A percentile compares a stretch with the other conserved stretches of the same genome.
Evolutionary conservation across 495 filamentous ascomycete species (phyloP).

Genomic region (Annulohypoxylon nitens): DNA sequence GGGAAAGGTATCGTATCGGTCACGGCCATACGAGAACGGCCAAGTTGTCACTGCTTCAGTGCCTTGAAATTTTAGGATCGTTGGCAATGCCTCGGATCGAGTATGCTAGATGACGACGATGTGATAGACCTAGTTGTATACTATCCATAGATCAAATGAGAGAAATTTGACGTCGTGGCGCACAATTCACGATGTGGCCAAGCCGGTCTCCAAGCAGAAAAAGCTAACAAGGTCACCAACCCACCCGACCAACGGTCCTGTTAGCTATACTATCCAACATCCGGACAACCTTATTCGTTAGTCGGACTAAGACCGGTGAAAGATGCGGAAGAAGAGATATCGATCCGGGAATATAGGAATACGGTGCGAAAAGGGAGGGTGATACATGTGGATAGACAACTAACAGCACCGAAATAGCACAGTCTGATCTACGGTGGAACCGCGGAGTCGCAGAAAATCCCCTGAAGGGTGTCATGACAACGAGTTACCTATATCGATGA

Average conservation of each 20-base stretch:
- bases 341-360: background rate
- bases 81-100: slow-evolving; percentile 25
- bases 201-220: background rate
- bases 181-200: slow-evolving; percentile 29
- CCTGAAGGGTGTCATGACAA: slow-evolving; percentile 23
- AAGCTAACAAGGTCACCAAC: slow-evolving; percentile 19
- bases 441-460: slow-evolving; percentile 5
- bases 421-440: slow-evolving; percentile 14
- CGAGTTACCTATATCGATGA: slow-evolving; percentile 29
- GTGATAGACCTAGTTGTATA: slow-evolving; percentile 16
- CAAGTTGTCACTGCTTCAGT: slow-evolving; percentile 36
- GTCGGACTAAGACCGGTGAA: slow-evolving; percentile 31
- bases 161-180: slow-evolving; percentile 27
- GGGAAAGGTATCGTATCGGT: slow-evolving; percentile 41
- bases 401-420: slow-evolving; percentile 13
- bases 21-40: slow-evolving; percentile 42
- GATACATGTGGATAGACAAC: slow-evolving; percentile 2
- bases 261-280: background rate
- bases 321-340: background rate
- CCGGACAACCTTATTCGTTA: slow-evolving; percentile 18
- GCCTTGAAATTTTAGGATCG: slow-evolving; percentile 13
- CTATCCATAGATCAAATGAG: slow-evolving; percentile 33
- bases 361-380: slow-evolving; percentile 17
- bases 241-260: background rate
- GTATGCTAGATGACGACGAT: slow-evolving; percentile 19